Conservation (phyloP, 208 protist genomes). For the Crithidia sp. region DNA sequence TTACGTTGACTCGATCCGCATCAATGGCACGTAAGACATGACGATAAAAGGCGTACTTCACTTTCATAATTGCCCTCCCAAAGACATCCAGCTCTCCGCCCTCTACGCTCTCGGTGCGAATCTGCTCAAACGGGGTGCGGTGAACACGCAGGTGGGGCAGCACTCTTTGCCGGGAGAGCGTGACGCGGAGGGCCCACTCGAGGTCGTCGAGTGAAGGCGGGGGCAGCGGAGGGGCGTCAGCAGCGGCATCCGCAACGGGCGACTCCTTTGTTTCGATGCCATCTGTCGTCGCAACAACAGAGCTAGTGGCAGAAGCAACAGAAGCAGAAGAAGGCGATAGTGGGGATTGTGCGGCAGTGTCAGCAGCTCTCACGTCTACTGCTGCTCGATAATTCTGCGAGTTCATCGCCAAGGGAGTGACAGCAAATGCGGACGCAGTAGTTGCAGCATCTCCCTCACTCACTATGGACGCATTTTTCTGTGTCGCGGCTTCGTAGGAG, state of each 20-base stretch:
- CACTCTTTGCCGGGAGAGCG: conserved; percentile 60
- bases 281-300: no score
- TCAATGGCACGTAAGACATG: conserved; percentile 45
- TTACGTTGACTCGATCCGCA: conserved; percentile 26
- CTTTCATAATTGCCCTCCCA: conserved; percentile 29
- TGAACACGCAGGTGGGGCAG: conserved; percentile 37
- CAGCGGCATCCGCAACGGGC: neutral
- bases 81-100: conserved; percentile 39
- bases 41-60: conserved; percentile 36
- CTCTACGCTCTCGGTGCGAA: conserved; percentile 23
- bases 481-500: conserved; percentile 24
- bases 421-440: no score
- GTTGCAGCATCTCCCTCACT: no score
- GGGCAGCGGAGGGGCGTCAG: conserved; percentile 14
- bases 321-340: no score
- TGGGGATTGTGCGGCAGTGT: no score
- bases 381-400: no score
- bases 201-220: conserved; percentile 62
- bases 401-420: no score
- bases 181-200: conserved; percentile 62
- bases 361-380: no score
- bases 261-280: neutral
- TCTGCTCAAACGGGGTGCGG: conserved; percentile 19
- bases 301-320: no score
- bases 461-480: neutral